Evolutionary conservation across 1,284 basidiomycete genomes (phyloP), one percentile per base, ranked within the genome.

Genomic region (Boletus holoroseus): DNA sequence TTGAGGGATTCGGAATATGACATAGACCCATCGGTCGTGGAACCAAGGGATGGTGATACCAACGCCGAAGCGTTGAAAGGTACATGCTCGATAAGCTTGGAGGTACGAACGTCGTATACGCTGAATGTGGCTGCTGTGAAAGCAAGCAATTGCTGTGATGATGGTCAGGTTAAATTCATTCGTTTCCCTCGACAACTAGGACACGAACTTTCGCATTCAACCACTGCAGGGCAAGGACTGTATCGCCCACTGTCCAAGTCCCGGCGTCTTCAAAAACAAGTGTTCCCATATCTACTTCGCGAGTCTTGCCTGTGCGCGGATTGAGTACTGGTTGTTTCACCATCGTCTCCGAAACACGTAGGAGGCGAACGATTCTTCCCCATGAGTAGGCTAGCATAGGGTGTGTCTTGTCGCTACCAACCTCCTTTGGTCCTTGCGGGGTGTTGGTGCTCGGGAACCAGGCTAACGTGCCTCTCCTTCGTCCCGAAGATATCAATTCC

Each of bases 321-420:
- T 81, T 81, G 40, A 70, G 69, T 3, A 76, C 66, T 5, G 68
- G 60, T 57, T 84, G 81, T 53, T 71, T 75, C 13, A 75, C 63
- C 55, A 73, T 78, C n/a, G 73, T 73, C 63, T 90, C 88, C 12
- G 76, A 75, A 9, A 93, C 77, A 15, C 75, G 77, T 30, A 94
- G 68, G 24, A 94, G 70, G 43, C 77, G 74, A 27, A 94, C 61
- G 0, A 70, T 74, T 45, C 73, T 74, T 0, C 85, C 91, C 93
- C 92, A 96, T 0, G 88, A 83, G 62, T 87, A 94, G 0, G 83
- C 89, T 12, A 96, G 73, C 22, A 82, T 72, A 1, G 93, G 93
- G 49, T 66, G 65, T 34, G 69, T 71, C 18, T 64, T 59, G 13
- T 58, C 47, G 13, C 42, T 12, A 1, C 5, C 34, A 26, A 57